These are phyloP conservation scores for Zizania latifolia DNA, from an alignment of 176 grass and related monocot species.

Conservation along the genomic window DNA sequence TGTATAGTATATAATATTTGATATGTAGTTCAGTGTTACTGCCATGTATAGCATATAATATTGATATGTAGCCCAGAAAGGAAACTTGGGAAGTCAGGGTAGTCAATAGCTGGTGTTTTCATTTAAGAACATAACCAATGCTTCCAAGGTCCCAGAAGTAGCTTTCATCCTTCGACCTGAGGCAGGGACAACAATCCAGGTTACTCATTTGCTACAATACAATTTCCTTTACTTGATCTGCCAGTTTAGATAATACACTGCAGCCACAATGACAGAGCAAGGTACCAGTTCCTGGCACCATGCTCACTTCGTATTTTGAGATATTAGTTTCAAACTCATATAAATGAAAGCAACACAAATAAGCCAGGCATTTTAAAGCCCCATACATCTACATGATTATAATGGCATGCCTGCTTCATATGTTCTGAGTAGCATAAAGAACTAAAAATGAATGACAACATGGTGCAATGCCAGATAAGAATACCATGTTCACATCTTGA, in stretches of 20 bases:
- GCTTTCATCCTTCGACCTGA: background rate
- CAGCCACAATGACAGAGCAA: background rate
- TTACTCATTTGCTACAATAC: background rate
- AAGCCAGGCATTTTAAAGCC: background rate
- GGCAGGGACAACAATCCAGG: background rate
- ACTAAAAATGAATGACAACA: background rate
- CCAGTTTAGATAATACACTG: background rate
- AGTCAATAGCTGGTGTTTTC: background rate
- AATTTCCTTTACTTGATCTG: background rate
- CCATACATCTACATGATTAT: background rate
- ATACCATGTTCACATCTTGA: background rate
- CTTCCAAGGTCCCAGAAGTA: background rate
- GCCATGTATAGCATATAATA: background rate
- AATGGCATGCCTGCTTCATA: background rate
- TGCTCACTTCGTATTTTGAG: background rate
- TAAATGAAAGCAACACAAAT: background rate
- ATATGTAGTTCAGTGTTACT: background rate
- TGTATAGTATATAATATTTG: background rate
- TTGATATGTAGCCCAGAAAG: background rate
- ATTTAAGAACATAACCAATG: background rate
- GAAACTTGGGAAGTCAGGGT: background rate
- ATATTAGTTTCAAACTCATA: background rate
- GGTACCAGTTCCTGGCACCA: background rate
- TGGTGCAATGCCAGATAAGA: background rate
- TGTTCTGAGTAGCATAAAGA: background rate